A percentile compares a stretch with the other conserved stretches of the same genome.
Evolutionary conservation across 257 asterid species (phyloP).

Genomic region (Prunella vulgaris): DNA sequence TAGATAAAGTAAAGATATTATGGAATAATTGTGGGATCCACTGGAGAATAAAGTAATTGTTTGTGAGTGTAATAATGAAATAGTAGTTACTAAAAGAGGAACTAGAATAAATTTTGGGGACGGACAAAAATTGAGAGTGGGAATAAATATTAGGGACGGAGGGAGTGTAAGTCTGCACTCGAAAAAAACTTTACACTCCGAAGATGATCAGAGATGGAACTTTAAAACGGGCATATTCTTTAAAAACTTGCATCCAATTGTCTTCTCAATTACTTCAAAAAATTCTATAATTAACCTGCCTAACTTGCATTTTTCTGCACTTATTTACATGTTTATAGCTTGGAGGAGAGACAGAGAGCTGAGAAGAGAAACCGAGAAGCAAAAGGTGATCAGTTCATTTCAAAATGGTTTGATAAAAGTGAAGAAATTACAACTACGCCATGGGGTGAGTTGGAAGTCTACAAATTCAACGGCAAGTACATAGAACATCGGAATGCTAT

Average conservation of each 20-base stretch:
- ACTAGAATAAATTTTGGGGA: too few species aligned
- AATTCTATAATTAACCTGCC: background rate
- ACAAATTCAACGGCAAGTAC: constrained; percentile 67
- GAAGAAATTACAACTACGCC: constrained; percentile 79
- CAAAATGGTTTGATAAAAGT: constrained; percentile 83
- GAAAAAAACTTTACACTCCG: background rate
- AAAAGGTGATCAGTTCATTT: constrained; percentile 58
- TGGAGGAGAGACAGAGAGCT: constrained; percentile 97
- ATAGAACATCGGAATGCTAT: constrained; percentile 53
- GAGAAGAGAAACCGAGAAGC: constrained; percentile 86
- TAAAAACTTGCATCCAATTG: background rate
- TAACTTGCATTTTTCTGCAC: background rate
- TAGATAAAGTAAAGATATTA: too few species aligned
- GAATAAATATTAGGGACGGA: too few species aligned
- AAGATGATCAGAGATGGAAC: background rate
- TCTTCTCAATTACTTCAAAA: background rate
- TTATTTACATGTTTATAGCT: constrained; percentile 28
- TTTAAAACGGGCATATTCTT: background rate
- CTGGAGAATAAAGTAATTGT: too few species aligned
- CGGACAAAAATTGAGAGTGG: too few species aligned
- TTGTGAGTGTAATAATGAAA: too few species aligned
- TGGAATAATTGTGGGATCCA: too few species aligned
- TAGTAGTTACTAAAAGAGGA: too few species aligned
- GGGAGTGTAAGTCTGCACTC: too few species aligned
- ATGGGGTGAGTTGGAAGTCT: constrained; percentile 94